Conservation (phyloP, 2,329 filamentous ascomycete species). For the Phialophora verrucosa region DNA sequence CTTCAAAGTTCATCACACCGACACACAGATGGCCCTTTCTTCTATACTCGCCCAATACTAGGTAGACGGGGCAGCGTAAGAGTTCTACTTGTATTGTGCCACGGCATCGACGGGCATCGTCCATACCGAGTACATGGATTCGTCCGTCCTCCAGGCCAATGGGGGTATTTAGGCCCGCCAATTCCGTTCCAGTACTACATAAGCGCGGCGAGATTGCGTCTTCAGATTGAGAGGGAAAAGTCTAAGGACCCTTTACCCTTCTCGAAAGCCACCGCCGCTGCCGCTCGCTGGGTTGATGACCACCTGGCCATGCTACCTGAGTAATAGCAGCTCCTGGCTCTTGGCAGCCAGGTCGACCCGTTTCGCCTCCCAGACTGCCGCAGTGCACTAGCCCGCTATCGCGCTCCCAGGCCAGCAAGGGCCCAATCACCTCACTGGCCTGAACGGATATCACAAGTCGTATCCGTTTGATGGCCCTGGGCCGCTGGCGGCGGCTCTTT, state of each 20-base stretch:
- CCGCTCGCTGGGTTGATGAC: not conserved
- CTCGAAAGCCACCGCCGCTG: not conserved
- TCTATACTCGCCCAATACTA: no score
- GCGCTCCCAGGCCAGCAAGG: not conserved
- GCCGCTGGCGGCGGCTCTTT: constrained; percentile 5
- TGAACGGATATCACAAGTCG: not conserved
- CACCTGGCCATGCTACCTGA: not conserved
- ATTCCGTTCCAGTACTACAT: no score
- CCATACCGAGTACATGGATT: no score
- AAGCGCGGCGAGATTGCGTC: no score
- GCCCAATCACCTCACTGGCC: not conserved
- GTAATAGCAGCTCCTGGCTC: not conserved
- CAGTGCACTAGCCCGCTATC: not conserved
- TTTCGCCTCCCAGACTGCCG: not conserved
- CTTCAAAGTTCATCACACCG: not conserved
- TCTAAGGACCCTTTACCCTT: not conserved
- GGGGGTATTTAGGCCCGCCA: no score
- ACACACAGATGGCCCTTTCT: no score
- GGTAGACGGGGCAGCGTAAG: no score
- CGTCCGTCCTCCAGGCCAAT: no score
- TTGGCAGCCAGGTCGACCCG: not conserved
- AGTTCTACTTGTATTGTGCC: no score
- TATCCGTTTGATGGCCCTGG: not conserved
- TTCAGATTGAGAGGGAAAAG: no score
- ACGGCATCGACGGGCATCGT: no score